A percentile compares a stretch with the other conserved stretches of the same genome.
phyloP scores from a whole-genome alignment of 2,329 filamentous ascomycete species.

The Pezicula rhizophila region DNA sequence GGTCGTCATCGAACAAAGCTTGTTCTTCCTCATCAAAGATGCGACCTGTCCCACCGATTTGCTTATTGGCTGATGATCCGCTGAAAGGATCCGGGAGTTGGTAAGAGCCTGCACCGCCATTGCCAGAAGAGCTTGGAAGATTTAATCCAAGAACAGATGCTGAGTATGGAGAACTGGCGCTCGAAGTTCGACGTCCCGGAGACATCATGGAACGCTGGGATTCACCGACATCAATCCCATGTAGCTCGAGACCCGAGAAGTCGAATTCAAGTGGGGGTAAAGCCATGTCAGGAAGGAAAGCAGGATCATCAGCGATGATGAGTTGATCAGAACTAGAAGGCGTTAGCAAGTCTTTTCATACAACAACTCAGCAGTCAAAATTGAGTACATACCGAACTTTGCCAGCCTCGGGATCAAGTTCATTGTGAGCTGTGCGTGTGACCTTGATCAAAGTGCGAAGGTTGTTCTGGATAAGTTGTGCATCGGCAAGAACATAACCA shows the following conservation, averaged over 20 bases:
- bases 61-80: constrained; percentile 29
- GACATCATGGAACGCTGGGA: constrained; percentile 26
- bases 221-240: constrained; percentile 9
- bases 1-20: constrained; percentile 41
- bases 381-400: constrained; percentile 57
- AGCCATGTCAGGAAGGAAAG: constrained; percentile 63
- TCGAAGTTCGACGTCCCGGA: constrained; percentile 22
- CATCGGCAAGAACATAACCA: constrained; percentile 75
- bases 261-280: constrained; percentile 55
- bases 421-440: constrained; percentile 41
- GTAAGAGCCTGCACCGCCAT: constrained; percentile 29
- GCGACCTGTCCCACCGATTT: constrained; percentile 17
- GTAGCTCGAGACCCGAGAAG: constrained; percentile 35
- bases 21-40: constrained; percentile 32
- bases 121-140: constrained; percentile 40
- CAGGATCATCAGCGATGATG: constrained; percentile 73
- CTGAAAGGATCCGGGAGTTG: constrained; percentile 23
- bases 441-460: constrained; percentile 63
- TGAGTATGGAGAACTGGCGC: constrained; percentile 9
- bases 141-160: constrained; percentile 36
- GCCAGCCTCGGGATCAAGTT: constrained; percentile 64
- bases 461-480: constrained; percentile 65
- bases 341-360: constrained; percentile 1
- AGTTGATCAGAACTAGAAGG: constrained; percentile 64
- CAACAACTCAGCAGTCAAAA: too few species aligned